phyloP scores from a whole-genome alignment of 306 rosid species.

The Alnus glutinosa region DNA sequence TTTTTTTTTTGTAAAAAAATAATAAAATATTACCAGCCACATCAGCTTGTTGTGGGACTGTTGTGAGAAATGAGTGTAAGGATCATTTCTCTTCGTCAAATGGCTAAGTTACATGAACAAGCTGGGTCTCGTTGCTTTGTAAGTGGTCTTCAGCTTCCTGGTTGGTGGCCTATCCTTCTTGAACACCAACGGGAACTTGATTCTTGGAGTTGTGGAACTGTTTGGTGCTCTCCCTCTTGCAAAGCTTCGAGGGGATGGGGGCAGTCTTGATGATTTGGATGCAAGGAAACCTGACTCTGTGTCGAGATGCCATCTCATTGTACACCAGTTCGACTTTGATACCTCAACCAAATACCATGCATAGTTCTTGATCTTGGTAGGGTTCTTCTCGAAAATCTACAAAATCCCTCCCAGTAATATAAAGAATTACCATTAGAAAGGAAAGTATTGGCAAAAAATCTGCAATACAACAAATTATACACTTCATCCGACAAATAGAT shows the following conservation, averaged over 20 bases:
- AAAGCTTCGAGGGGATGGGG: conserved; percentile 72
- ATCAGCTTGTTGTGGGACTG: too few relatives aligned
- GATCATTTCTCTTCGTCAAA: too few relatives aligned
- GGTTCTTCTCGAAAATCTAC: conserved; percentile 89
- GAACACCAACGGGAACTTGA: conserved; percentile 85
- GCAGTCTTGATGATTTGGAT: conserved; percentile 92
- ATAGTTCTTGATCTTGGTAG: conserved; percentile 81
- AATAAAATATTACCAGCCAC: too few relatives aligned
- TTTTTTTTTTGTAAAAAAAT: too few relatives aligned
- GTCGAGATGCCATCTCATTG: conserved; percentile 89
- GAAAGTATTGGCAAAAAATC: neutral
- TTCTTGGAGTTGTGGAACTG: conserved; percentile 83
- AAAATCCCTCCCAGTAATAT: neutral
- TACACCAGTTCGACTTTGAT: conserved; percentile 91
- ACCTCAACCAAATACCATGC: conserved; percentile 86
- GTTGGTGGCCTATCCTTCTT: conserved; percentile 82
- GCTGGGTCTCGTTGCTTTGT: conserved; percentile 86
- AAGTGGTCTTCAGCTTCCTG: conserved; percentile 87
- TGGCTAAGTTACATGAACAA: conserved; percentile 67
- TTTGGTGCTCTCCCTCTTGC: conserved; percentile 92
- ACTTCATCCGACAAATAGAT: neutral
- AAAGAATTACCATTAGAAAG: neutral
- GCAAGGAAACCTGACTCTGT: conserved; percentile 84
- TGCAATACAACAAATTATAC: neutral
- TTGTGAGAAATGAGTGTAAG: too few relatives aligned